Base-by-base conservation (phyloP, 768 basidiomycete species). In the Trichaptum fuscoviolaceum region DNA sequence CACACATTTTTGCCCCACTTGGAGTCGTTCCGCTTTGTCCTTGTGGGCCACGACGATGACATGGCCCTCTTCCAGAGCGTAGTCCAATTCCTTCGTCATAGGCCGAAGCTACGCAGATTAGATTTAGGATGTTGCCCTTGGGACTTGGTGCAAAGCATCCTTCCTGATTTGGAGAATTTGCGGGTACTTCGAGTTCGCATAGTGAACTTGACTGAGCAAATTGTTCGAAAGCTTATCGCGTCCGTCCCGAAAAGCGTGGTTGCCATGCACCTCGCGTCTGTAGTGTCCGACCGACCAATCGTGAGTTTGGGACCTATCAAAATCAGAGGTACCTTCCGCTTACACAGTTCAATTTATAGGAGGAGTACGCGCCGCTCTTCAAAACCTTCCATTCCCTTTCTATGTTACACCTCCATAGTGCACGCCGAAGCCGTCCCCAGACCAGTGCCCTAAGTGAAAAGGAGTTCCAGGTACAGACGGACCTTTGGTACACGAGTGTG, bases 41-140 rank as follows among this genome's bases (percentile, higher is more conserved):
- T 88, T 34, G 83, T 89, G 7, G 88, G 85, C 0, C 87, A 88
- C 64, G 86, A 88, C 71, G 82, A 87, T 70, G 84, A 87, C 62
- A 24, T 74, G 2, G 71, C 64, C 2, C 74, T 90, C 15, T 89
- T 87, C 72, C 77, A 81, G 66, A 78, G 82, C 64, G 84, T 89
- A 6, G 81, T 80, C 0, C 81, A 80, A 65, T 87, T 89, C 70
- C 72, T 89, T 25, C 78, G 80, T 23, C 74, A 78, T 36, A 78
- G 88, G 30, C 76, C 76, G 66, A 78, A 76, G 61, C 74, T 89
- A 35, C 73, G 87, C 57, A 76, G 85, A 57, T 77, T 90, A 35
- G 88, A 89, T 74, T 77, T 90, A 35, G 87, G 88, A 1, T 80
- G 75, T 66, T 90, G 88, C 71, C 88, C 88, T 1, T 88, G 85